Percentiles rank a stretch among this genome's conserved stretches.
Evolutionary conservation across 345 rosid genomes (phyloP).

Genomic region (Isatis tinctoria): DNA sequence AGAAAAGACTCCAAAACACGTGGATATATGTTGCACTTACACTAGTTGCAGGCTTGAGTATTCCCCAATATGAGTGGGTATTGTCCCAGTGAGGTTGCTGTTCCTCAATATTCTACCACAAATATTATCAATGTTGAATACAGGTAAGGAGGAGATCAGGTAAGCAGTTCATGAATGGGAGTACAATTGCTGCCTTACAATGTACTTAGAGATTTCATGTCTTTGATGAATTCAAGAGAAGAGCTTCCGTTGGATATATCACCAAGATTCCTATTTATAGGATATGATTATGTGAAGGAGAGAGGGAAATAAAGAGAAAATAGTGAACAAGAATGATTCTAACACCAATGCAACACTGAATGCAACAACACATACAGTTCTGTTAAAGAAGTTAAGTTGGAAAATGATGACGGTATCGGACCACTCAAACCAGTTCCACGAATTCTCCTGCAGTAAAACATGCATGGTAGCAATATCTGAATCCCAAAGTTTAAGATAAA

Average conservation of each 20-base stretch:
- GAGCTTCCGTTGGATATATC: conserved; percentile 53
- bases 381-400: conserved; percentile 43
- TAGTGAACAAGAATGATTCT: background rate
- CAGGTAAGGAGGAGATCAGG: background rate
- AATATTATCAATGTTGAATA: background rate
- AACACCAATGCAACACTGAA: too few relatives aligned
- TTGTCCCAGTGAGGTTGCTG: conserved; percentile 44
- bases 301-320: background rate
- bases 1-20: background rate
- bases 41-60: conserved; percentile 41
- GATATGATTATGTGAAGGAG: background rate
- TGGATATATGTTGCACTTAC: conserved; percentile 39
- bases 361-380: conserved; percentile 49
- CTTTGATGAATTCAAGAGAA: conserved; percentile 44
- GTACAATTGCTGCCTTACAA: conserved; percentile 41
- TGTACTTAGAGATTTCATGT: conserved; percentile 41
- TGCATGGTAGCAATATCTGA: background rate
- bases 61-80: conserved; percentile 55
- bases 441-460: conserved; percentile 47
- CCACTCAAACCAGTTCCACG: conserved; percentile 52
- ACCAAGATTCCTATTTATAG: conserved; percentile 51
- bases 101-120: conserved; percentile 49
- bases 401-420: conserved; percentile 54
- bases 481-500: background rate
- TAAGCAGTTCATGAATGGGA: background rate